These are phyloP conservation scores for Luffa acutangula DNA, from an alignment of 306 rosid genomes.

Conservation along the genomic window DNA sequence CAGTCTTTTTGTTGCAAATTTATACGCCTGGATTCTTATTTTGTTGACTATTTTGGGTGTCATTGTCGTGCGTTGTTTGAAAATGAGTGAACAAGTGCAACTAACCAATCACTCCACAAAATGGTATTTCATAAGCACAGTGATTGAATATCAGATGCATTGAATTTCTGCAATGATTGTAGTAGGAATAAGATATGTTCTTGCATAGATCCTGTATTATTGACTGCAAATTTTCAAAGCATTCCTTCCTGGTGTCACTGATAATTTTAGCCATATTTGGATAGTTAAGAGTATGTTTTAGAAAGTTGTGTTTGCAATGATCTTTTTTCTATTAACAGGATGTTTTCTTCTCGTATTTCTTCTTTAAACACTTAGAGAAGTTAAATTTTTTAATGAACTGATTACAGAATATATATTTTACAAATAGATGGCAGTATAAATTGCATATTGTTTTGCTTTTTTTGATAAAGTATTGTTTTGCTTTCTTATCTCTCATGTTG, in stretches of 20 bases:
- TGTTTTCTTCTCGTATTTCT: neutral
- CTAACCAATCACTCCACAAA: neutral
- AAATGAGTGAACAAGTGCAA: neutral
- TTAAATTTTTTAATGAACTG: neutral
- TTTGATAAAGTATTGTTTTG: neutral
- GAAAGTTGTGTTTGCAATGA: neutral
- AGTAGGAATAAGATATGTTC: neutral
- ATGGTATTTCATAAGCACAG: neutral
- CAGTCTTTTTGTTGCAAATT: neutral
- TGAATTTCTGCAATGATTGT: neutral
- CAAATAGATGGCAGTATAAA: neutral
- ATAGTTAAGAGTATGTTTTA: neutral
- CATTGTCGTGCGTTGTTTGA: neutral
- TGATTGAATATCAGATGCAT: neutral
- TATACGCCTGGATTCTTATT: neutral
- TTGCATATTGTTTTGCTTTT: neutral
- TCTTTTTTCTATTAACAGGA: neutral
- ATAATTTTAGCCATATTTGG: neutral
- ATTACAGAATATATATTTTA: neutral
- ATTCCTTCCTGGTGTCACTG: neutral
- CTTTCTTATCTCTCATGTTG: neutral
- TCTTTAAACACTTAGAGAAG: neutral
- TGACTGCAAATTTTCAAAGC: neutral
- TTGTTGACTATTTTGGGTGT: neutral
- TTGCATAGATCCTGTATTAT: neutral